phyloP scores from a whole-genome alignment of 2,329 filamentous ascomycete species.

The Thielaviopsis musarum region DNA sequence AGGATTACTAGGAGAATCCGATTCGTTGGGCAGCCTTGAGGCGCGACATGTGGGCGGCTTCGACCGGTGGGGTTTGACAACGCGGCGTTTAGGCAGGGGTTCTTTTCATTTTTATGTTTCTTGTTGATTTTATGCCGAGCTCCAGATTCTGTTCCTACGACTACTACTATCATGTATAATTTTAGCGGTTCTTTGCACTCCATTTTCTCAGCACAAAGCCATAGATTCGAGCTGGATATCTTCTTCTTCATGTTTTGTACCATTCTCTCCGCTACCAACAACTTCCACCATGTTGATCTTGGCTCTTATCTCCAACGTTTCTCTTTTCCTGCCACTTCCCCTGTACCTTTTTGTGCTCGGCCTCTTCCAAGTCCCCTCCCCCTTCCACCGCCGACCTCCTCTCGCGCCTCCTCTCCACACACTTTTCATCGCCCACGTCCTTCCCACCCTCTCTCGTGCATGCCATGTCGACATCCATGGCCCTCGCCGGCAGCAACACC shows the following conservation, averaged over 20 bases:
- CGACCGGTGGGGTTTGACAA: no score
- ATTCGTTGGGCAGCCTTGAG: not conserved
- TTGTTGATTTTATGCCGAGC: not conserved
- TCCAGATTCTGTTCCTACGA: not conserved
- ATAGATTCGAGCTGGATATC: not conserved
- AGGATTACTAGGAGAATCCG: not conserved
- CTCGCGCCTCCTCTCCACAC: slow-evolving; percentile 55
- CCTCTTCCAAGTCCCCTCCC: slow-evolving; percentile 42
- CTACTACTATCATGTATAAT: not conserved
- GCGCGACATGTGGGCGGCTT: no score
- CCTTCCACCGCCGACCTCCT: slow-evolving; percentile 41
- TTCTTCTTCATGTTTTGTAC: no score
- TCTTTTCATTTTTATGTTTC: not conserved
- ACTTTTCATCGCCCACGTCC: slow-evolving; percentile 49
- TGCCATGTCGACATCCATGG: slow-evolving; percentile 56
- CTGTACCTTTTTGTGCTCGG: slow-evolving; percentile 54
- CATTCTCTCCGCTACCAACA: not conserved
- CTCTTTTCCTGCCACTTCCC: slow-evolving; percentile 84
- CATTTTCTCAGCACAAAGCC: no score
- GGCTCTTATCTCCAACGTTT: slow-evolving; percentile 21
- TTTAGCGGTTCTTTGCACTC: not conserved
- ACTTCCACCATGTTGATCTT: slow-evolving; percentile 3
- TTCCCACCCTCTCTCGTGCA: slow-evolving; percentile 55
- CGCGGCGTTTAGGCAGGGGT: not conserved
- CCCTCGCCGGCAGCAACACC: slow-evolving; percentile 61